Evolutionary conservation across 2,329 filamentous ascomycete species (phyloP).

Genomic region (Ascocoryne sarcoides): DNA sequence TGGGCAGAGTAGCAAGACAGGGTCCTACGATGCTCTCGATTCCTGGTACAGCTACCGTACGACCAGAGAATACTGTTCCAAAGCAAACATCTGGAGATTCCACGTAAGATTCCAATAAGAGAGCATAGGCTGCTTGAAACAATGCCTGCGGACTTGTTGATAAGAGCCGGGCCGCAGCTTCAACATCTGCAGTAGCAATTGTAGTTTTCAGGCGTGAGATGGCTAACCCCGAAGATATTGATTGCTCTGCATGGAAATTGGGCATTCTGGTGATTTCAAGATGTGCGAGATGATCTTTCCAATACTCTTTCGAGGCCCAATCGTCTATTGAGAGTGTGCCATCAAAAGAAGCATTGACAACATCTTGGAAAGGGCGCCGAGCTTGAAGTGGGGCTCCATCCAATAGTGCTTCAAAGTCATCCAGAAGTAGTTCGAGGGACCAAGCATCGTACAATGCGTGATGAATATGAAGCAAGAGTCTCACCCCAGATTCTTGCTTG

Average conservation of each 20-base stretch:
- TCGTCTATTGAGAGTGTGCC: slow-evolving; percentile 23
- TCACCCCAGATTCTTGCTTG: slow-evolving; percentile 14
- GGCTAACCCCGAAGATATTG: slow-evolving; percentile 22
- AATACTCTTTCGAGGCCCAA: slow-evolving; percentile 50
- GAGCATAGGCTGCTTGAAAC: slow-evolving; percentile 64
- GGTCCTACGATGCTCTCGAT: slow-evolving; percentile 73
- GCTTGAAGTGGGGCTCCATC: slow-evolving; percentile 3
- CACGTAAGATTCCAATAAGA: slow-evolving; percentile 56
- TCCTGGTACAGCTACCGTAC: slow-evolving; percentile 59
- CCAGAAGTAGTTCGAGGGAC: slow-evolving; percentile 68
- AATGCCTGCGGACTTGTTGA: slow-evolving; percentile 53
- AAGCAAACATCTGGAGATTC: slow-evolving; percentile 61
- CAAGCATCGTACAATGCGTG: slow-evolving; percentile 91
- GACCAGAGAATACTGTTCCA: slow-evolving; percentile 74
- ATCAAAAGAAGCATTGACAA: slow-evolving; percentile 43
- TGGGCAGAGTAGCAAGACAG: slow-evolving; percentile 67
- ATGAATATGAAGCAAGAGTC: slow-evolving; percentile 48
- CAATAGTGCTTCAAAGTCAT: slow-evolving; percentile 50
- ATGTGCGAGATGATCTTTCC: slow-evolving; percentile 56
- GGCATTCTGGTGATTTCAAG: slow-evolving; percentile 49
- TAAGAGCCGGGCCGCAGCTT: slow-evolving; percentile 17
- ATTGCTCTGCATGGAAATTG: slow-evolving; percentile 40
- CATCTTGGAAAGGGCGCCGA: slow-evolving; percentile 50
- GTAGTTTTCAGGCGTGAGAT: slow-evolving; percentile 25
- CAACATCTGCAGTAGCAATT: slow-evolving; percentile 23